These are phyloP conservation scores for Quercus glauca DNA, from an alignment of 306 rosid genomes.

Conservation along the genomic window DNA sequence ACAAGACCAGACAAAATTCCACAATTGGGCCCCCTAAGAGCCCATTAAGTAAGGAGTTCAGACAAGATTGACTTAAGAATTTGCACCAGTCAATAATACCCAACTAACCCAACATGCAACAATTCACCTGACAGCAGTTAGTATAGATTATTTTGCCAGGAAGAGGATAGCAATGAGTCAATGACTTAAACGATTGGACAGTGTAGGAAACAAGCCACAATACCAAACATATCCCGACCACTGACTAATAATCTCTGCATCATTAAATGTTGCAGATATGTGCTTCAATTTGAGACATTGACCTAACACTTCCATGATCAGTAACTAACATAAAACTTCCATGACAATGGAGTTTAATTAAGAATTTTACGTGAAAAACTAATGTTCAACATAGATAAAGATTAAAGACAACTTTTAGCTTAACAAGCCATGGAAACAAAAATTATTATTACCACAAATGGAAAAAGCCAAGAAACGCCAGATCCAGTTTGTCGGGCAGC, in stretches of 20 bases:
- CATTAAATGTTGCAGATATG: background rate
- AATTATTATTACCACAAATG: conserved; percentile 77
- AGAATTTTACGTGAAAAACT: background rate
- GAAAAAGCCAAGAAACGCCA: conserved; percentile 93
- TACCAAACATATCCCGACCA: background rate
- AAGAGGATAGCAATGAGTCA: background rate
- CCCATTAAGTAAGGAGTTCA: background rate
- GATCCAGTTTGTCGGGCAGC: conserved; percentile 99
- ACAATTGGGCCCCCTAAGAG: background rate
- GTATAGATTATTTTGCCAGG: background rate
- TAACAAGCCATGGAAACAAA: conserved; percentile 13
- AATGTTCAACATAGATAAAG: background rate
- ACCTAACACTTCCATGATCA: background rate
- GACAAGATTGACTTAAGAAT: background rate
- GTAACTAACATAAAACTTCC: conserved; percentile 9
- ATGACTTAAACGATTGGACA: background rate
- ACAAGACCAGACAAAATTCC: background rate
- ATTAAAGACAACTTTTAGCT: conserved; percentile 18
- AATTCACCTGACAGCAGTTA: background rate
- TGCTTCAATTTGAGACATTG: background rate
- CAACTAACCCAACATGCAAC: background rate
- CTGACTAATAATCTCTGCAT: background rate
- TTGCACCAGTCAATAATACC: background rate
- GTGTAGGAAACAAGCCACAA: background rate
- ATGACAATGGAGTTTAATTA: background rate